Evolutionary conservation across 768 basidiomycete species (phyloP), one percentile per base, ranked within the genome.

Genomic region (Rhizopogon vinicolor): DNA sequence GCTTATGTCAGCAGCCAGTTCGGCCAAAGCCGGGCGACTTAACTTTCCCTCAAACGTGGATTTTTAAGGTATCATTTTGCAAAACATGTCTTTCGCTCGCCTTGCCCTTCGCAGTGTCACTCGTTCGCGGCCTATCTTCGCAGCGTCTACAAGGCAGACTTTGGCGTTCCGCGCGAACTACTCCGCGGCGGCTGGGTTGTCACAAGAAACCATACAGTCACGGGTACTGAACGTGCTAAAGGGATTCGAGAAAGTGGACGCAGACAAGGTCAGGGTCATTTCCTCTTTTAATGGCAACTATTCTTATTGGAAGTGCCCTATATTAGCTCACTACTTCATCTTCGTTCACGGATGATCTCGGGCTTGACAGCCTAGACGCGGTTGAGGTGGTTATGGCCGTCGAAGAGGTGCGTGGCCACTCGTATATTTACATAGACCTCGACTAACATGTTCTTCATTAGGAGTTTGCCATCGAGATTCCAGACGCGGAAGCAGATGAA

Each of bases 361-460:
- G 63, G 81, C 79, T 48, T 33, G 97, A 99, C 74, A 98, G 94
- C 64, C 76, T 99, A 68, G 97, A 99, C 71, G 83, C 94, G 18
- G 95, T 99, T 18, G 97, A 99, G 72, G 94, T 98, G 28, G 91
- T 98, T 64, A 97, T 99, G 94, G 93, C 96, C 41, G 88, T 99
- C 62, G 97, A 99, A 75, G 97, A 94, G 83, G 88, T 85, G 62
- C 51, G 59, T 25, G 22, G 39, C 18, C 50, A 54, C 41, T 54
- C 42, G 40, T 29, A 35, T 54, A n/a, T 19, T 44, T 53, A 42
- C 18, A 53, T 56, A 53, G 41, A 41, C 41, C 57, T 53, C 16
- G 40, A 51, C 53, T 52, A 19, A 54, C 7, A 52, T 3, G 39
- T 14, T 5, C 16, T 43, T 33, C 53, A 16, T 37, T 63, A 98